Conservation (phyloP, 192 early-diverging fungal genomes). For the Coemansia sp. region DNA sequence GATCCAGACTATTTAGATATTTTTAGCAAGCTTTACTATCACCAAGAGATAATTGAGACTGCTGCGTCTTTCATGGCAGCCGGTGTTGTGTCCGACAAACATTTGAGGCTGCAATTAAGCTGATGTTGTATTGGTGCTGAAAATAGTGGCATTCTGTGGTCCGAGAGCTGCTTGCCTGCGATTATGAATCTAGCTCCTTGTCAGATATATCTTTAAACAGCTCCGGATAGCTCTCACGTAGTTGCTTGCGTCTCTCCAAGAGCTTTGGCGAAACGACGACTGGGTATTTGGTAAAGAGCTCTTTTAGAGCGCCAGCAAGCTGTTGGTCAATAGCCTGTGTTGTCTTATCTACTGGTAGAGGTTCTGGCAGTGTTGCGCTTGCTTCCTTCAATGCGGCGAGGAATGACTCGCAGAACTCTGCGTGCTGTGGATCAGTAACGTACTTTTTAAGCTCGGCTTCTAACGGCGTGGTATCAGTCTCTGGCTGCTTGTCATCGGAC, state of each 20-base stretch:
- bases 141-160: too few relatives aligned
- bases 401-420: constrained; percentile 22
- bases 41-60: too few relatives aligned
- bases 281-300: constrained; percentile 16
- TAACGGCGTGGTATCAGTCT: neutral
- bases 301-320: constrained; percentile 8
- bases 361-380: neutral
- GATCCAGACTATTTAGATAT: constrained; percentile 19
- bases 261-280: constrained; percentile 30
- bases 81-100: too few relatives aligned
- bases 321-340: constrained; percentile 8
- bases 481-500: neutral
- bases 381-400: constrained; percentile 4
- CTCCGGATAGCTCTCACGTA: constrained; percentile 29
- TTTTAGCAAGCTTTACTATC: neutral
- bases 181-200: constrained; percentile 14
- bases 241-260: constrained; percentile 15
- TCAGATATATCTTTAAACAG: constrained; percentile 34
- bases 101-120: too few relatives aligned
- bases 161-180: too few relatives aligned
- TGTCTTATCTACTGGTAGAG: neutral
- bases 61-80: too few relatives aligned
- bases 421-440: constrained; percentile 5
- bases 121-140: too few relatives aligned
- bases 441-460: neutral